These are phyloP conservation scores for Aspergillus udagawae DNA, from an alignment of 2,329 filamentous ascomycete species.

Conservation along the genomic window DNA sequence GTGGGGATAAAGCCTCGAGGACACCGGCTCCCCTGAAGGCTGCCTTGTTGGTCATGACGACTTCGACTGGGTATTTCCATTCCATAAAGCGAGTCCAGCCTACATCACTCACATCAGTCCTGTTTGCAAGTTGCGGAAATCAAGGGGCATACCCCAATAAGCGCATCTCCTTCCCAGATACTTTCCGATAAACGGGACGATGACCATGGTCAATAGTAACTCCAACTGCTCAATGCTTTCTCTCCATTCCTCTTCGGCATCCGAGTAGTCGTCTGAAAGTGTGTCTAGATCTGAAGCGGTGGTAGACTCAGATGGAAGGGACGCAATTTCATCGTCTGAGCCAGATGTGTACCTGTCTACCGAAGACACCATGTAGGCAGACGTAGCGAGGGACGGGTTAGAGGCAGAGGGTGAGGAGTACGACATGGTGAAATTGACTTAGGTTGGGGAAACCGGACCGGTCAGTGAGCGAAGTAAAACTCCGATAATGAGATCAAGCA, in stretches of 20 bases:
- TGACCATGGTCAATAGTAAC: conserved; percentile 85
- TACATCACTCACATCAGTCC: conserved; percentile 34
- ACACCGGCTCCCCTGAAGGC: conserved; percentile 61
- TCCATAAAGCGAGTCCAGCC: conserved; percentile 93
- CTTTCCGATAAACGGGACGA: conserved; percentile 91
- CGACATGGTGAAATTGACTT: conserved; percentile 25
- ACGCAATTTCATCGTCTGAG: conserved; percentile 41
- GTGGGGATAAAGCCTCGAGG: conserved; percentile 50
- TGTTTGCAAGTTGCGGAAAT: conserved; percentile 10
- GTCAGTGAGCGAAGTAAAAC: neutral
- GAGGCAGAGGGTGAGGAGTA: conserved; percentile 24
- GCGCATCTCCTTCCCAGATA: conserved; percentile 92
- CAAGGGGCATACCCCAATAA: conserved; percentile 71
- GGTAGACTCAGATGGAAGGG: conserved; percentile 40
- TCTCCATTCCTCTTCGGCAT: conserved; percentile 93
- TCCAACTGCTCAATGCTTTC: conserved; percentile 91
- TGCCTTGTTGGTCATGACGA: conserved; percentile 58
- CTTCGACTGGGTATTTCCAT: conserved; percentile 83
- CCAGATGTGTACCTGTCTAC: conserved; percentile 21
- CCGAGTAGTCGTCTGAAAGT: conserved; percentile 59
- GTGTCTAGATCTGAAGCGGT: conserved; percentile 38
- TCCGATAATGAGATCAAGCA: conserved; percentile 22
- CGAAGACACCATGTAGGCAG: conserved; percentile 39
- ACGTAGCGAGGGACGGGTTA: conserved; percentile 35
- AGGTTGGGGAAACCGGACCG: conserved; percentile 6